These are phyloP conservation scores for Leishmania aethiopica DNA, from an alignment of 208 protist genomes.

Conservation along the genomic window DNA sequence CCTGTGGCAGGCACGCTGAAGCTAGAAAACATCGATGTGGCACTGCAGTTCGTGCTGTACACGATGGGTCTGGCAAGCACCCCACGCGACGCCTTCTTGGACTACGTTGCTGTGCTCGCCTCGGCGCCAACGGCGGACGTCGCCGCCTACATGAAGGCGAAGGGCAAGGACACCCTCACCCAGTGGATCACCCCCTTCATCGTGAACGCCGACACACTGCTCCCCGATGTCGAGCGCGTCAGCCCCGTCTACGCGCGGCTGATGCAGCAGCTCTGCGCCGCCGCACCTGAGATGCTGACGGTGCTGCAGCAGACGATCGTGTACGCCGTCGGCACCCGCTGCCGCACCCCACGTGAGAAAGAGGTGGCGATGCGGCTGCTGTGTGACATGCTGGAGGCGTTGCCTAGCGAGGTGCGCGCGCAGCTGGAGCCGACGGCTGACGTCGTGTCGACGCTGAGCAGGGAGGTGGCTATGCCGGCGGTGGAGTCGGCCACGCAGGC, in stretches of 20 bases:
- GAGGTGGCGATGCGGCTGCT: constrained; percentile 61
- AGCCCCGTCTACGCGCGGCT: constrained; percentile 48
- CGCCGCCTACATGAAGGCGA: constrained; percentile 36
- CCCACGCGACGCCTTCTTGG: constrained; percentile 37
- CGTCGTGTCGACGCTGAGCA: constrained; percentile 49
- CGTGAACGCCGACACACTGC: constrained; percentile 67
- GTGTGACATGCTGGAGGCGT: constrained; percentile 44
- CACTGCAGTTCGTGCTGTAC: constrained; percentile 65
- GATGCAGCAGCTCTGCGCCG: constrained; percentile 39
- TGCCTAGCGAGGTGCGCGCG: constrained; percentile 23
- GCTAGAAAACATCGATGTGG: constrained; percentile 44
- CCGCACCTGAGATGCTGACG: constrained; percentile 22
- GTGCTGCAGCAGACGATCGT: constrained; percentile 50
- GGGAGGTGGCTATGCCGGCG: constrained; percentile 69
- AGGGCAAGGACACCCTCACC: constrained; percentile 65
- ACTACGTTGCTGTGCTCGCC: constrained; percentile 67
- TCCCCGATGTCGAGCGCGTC: constrained; percentile 45
- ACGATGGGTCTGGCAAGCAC: constrained; percentile 73
- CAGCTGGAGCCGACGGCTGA: constrained; percentile 19
- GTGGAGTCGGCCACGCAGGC: constrained; percentile 59
- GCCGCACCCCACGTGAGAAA: constrained; percentile 78
- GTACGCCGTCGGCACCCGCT: constrained; percentile 56
- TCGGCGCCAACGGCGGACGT: constrained; percentile 38
- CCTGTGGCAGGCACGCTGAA: constrained; percentile 42
- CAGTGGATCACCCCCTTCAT: constrained; percentile 76